Evolutionary conservation across 2,329 filamentous ascomycete species (phyloP).

Genomic region (Aspergillus terreus): DNA sequence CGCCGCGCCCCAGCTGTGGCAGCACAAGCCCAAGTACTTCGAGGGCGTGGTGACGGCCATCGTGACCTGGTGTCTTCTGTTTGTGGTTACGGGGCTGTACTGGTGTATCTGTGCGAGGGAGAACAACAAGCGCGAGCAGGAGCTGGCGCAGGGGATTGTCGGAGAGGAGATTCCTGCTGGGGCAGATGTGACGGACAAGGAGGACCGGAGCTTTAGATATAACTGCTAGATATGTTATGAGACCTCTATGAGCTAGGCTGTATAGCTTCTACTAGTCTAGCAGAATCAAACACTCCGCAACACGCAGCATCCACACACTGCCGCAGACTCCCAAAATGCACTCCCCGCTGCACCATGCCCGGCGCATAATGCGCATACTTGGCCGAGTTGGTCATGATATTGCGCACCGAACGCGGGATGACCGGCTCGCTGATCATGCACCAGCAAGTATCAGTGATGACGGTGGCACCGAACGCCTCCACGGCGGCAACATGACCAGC

Average conservation of each 20-base stretch:
- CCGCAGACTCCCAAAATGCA: conserved; percentile 25
- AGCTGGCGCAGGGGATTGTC: background rate
- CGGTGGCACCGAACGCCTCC: conserved; percentile 34
- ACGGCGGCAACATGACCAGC: conserved; percentile 29
- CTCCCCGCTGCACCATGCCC: conserved; percentile 18
- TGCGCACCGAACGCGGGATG: conserved; percentile 23
- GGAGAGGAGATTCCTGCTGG: background rate
- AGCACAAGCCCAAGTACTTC: conserved; percentile 40
- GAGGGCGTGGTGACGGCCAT: conserved; percentile 44
- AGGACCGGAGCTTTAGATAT: background rate
- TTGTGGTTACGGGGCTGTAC: conserved; percentile 33
- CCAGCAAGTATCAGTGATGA: conserved; percentile 48
- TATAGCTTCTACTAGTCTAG: background rate
- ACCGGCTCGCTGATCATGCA: conserved; percentile 45
- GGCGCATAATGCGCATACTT: conserved; percentile 46
- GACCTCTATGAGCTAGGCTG: too few relatives aligned
- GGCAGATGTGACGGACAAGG: background rate
- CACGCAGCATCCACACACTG: conserved; percentile 25
- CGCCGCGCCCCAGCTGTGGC: conserved; percentile 47
- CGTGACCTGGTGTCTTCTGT: conserved; percentile 42
- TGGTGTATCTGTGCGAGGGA: conserved; percentile 33
- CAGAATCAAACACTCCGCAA: conserved; percentile 5
- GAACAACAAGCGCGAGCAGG: conserved; percentile 20
- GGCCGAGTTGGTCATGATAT: conserved; percentile 45
- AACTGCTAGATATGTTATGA: background rate